Base-by-base conservation (phyloP, 2,329 filamentous ascomycete species). In the Gaeumannomyces tritici region DNA sequence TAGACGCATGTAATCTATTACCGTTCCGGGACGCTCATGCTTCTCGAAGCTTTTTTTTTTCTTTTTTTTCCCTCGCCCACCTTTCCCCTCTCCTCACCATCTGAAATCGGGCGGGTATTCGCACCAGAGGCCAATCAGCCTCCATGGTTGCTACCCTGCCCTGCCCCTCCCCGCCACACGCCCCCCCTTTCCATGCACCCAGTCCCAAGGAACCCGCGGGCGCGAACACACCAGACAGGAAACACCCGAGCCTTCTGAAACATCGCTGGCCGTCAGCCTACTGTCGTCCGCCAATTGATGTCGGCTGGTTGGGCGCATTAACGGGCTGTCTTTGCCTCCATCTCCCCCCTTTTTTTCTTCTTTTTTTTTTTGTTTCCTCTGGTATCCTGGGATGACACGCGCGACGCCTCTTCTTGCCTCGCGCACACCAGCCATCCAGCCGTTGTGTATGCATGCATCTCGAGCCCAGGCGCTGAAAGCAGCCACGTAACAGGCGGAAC, bases 21-120 rank as follows among this genome's bases (percentile, higher is more conserved):
- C 42, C 21, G 8, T n/a, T 24, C n/a, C 42, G 7, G 21, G 42
- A n/a, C 42, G 11, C 13, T 51, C 24, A 35, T 59, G 57, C 31
- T 59, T 58, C 31, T 59, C 57, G 57, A 59, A 33, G 57, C 31
- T 35, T 35, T 59, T 55, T 55, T 56, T 61, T 57, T 63, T 57
- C 24, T 29, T 33, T 61, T 13, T 56, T 51, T 11, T 42, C 29
- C 28, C 18, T 57, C 21, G n/a, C 12, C 26, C 28, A 47, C n/a
- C n/a, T n/a, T n/a, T 33, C 31, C 31, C 27, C 51, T 55, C n/a
- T 5, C 21, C 57, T 33, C 57, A 58, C 29, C 57, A 12, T 29
- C 57, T 21, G 13, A 35, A 24, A 18, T 42, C 35, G 21, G 21
- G 35, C 35, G 35, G 35, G 35, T 42, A 18, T 42, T 51, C n/a